These are phyloP conservation scores for Sporothrix variecibatus DNA, from an alignment of 2,329 filamentous ascomycete genomes.

Conservation along the genomic window DNA sequence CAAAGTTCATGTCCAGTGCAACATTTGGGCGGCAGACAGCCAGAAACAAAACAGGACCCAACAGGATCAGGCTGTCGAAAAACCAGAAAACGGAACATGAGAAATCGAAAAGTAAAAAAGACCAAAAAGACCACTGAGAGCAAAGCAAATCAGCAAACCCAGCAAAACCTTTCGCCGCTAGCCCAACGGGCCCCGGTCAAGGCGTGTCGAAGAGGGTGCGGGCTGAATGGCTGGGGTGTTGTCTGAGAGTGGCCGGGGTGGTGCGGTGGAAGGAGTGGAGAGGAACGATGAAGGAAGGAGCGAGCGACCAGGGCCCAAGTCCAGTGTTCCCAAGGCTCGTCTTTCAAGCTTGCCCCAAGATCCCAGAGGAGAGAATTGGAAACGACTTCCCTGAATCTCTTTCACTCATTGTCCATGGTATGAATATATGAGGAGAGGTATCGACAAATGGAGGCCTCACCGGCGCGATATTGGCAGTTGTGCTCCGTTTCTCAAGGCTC, in stretches of 20 bases:
- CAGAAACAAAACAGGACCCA: neutral
- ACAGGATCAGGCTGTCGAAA: neutral
- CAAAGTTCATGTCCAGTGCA: neutral
- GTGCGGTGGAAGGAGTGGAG: constrained; percentile 33
- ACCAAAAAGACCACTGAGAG: neutral
- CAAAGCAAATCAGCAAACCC: neutral
- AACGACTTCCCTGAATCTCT: neutral
- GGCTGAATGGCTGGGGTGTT: constrained; percentile 16
- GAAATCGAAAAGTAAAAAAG: neutral
- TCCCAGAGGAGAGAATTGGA: neutral
- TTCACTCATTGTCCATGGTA: neutral
- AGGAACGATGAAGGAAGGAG: constrained; percentile 33
- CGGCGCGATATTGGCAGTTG: neutral
- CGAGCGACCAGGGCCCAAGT: constrained; percentile 4
- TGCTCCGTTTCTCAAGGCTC: constrained; percentile 4
- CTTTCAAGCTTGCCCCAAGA: neutral
- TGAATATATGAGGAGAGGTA: neutral
- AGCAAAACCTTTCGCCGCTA: constrained; percentile 12
- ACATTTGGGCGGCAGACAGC: neutral
- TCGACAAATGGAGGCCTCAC: neutral
- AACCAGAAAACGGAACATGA: neutral
- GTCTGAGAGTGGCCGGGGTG: constrained; percentile 7
- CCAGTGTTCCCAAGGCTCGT: neutral
- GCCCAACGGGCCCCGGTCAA: constrained; percentile 11
- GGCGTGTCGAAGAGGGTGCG: neutral